Percentiles rank a stretch among this genome's conserved stretches.
Evolutionary conservation across 1,284 basidiomycete genomes (phyloP).

Genomic region (Microbotryum saponariae): DNA sequence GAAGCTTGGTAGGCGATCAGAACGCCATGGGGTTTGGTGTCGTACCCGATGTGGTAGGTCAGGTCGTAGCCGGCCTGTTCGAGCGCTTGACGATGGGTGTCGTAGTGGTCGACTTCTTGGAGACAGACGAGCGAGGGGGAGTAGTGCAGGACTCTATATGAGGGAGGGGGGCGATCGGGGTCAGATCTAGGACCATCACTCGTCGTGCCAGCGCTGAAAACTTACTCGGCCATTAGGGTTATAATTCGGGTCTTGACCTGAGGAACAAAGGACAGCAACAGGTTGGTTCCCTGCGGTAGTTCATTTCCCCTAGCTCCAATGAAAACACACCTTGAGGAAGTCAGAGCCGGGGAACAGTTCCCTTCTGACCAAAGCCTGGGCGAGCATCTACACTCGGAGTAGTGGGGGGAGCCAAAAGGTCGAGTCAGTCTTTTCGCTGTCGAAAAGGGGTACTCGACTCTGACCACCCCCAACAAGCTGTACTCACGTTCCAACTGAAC

Average conservation of each 20-base stretch:
- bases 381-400: constrained; percentile 36
- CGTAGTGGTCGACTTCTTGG: constrained; percentile 25
- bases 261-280: background rate
- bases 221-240: constrained; percentile 34
- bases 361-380: constrained; percentile 41
- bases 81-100: background rate
- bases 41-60: constrained; percentile 31
- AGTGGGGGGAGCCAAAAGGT: background rate
- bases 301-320: too few species aligned
- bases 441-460: background rate
- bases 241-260: constrained; percentile 27
- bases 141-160: constrained; percentile 34
- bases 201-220: constrained; percentile 12
- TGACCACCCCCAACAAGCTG: background rate
- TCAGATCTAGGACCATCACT: background rate
- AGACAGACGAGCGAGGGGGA: constrained; percentile 42
- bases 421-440: background rate
- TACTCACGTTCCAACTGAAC: constrained; percentile 35
- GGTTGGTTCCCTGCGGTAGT: background rate
- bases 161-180: background rate
- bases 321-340: constrained; percentile 35
- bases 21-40: constrained; percentile 32
- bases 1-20: constrained; percentile 30
- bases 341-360: constrained; percentile 44
- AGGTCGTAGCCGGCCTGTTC: constrained; percentile 10